Percentiles rank a stretch among this genome's conserved stretches.
Evolutionary conservation across 768 basidiomycete genomes (phyloP).

Genomic region (Dentipellis fragilis): DNA sequence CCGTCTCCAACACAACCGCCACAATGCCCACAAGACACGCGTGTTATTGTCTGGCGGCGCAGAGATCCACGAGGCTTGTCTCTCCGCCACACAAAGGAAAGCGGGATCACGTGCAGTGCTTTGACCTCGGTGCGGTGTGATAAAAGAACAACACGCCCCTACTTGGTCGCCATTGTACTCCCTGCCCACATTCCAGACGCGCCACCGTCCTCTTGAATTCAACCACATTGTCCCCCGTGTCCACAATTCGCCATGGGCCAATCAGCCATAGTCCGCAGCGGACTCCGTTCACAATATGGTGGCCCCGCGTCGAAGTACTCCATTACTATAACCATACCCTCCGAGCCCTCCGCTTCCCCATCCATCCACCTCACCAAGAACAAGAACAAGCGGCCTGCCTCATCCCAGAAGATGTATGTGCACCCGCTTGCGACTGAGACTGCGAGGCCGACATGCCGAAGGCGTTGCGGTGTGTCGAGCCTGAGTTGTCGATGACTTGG

Average conservation of each 20-base stretch:
- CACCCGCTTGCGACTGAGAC: conserved; percentile 18
- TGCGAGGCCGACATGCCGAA: conserved; percentile 39
- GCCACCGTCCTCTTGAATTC: not conserved
- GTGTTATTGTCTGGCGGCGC: not conserved
- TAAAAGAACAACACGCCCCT: not conserved
- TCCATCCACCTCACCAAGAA: not conserved
- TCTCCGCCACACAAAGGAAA: not conserved
- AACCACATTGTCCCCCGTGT: not conserved
- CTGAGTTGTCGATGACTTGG: conserved; percentile 70
- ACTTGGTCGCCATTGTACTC: no score
- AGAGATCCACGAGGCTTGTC: not conserved
- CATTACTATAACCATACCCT: no score
- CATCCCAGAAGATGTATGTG: not conserved
- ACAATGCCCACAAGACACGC: not conserved
- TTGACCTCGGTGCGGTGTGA: not conserved
- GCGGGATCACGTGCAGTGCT: not conserved
- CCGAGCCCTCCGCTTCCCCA: no score
- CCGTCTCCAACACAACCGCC: not conserved
- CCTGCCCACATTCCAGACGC: no score
- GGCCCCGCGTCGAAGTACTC: no score
- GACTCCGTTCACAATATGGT: no score
- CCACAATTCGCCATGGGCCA: not conserved
- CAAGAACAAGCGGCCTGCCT: not conserved
- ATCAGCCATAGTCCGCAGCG: not conserved
- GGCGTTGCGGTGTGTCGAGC: conserved; percentile 47